phyloP scores from a whole-genome alignment of 1,284 basidiomycete genomes.

The Puccinia polysora region DNA sequence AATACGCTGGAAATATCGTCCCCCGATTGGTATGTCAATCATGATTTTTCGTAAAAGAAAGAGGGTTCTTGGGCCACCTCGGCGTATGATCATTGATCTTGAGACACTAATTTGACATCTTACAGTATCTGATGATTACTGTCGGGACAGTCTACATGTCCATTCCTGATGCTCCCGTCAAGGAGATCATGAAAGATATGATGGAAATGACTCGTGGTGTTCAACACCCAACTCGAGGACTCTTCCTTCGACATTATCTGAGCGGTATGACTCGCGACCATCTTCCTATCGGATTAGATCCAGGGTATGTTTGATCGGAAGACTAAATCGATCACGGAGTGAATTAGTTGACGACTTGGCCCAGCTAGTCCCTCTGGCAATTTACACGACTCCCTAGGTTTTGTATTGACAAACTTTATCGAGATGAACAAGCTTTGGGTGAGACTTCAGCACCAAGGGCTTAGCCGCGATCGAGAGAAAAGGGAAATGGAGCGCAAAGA shows the following conservation, averaged over 20 bases:
- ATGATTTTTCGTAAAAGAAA: neutral
- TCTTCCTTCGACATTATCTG: conserved; percentile 89
- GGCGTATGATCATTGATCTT: neutral
- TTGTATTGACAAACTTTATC: conserved; percentile 93
- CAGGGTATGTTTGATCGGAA: conserved; percentile 61
- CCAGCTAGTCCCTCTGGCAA: conserved; percentile 69
- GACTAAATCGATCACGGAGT: neutral
- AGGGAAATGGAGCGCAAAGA: conserved; percentile 89
- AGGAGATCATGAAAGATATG: conserved; percentile 99
- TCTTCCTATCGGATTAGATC: conserved; percentile 74
- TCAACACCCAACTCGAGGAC: conserved; percentile 81
- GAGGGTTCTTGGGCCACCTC: neutral
- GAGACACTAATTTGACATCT: neutral
- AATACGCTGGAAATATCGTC: conserved; percentile 86
- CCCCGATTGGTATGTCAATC: conserved; percentile 58
- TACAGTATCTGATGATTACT: conserved; percentile 85
- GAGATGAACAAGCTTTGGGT: conserved; percentile 99
- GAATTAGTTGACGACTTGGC: conserved; percentile 21
- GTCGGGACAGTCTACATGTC: conserved; percentile 98
- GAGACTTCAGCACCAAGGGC: conserved; percentile 87
- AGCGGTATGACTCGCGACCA: conserved; percentile 90
- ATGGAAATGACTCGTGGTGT: conserved; percentile 97
- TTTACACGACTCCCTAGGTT: conserved; percentile 84
- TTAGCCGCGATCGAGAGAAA: conserved; percentile 88
- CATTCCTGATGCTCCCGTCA: conserved; percentile 84